Evolutionary conservation across 2,329 filamentous ascomycete genomes (phyloP).

Genomic region (Aureobasidium sp.): DNA sequence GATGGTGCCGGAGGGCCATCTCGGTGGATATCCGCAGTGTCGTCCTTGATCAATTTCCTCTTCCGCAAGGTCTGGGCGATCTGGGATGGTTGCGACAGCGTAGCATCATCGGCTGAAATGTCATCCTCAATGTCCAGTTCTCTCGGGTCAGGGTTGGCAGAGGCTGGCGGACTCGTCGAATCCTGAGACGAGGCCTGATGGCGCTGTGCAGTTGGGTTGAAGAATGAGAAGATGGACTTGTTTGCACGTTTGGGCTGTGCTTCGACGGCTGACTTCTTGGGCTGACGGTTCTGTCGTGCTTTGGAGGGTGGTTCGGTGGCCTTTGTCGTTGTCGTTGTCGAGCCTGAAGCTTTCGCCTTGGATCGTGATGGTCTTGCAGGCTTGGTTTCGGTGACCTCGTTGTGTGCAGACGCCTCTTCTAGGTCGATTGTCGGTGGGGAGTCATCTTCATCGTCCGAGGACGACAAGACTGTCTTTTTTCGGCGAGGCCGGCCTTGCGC

Average conservation of each 20-base stretch:
- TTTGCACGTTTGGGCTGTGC: slow-evolving; percentile 31
- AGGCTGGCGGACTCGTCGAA: slow-evolving; percentile 35
- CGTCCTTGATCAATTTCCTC: slow-evolving; percentile 24
- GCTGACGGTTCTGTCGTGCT: slow-evolving; percentile 10
- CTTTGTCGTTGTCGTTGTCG: neutral
- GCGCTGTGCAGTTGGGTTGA: slow-evolving; percentile 37
- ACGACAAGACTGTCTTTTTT: slow-evolving; percentile 23
- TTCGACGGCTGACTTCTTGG: slow-evolving; percentile 22
- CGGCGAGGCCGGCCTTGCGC: slow-evolving; percentile 25
- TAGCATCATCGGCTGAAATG: slow-evolving; percentile 25
- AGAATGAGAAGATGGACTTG: slow-evolving; percentile 44
- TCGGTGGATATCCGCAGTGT: neutral
- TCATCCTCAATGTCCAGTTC: slow-evolving; percentile 28
- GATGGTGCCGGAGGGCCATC: slow-evolving; percentile 21
- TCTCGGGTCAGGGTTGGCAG: slow-evolving; percentile 22
- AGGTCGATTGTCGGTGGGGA: neutral
- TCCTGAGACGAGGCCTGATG: slow-evolving; percentile 30
- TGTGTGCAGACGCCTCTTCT: neutral
- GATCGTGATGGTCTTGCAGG: slow-evolving; percentile 14
- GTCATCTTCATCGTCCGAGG: slow-evolving; percentile 23
- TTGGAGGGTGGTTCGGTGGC: neutral
- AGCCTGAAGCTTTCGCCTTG: neutral
- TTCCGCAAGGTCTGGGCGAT: slow-evolving; percentile 29
- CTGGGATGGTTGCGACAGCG: slow-evolving; percentile 27
- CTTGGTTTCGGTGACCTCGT: slow-evolving; percentile 15